These are phyloP conservation scores for Tremella yokohamensis DNA, from an alignment of 768 basidiomycete genomes.

Conservation along the genomic window DNA sequence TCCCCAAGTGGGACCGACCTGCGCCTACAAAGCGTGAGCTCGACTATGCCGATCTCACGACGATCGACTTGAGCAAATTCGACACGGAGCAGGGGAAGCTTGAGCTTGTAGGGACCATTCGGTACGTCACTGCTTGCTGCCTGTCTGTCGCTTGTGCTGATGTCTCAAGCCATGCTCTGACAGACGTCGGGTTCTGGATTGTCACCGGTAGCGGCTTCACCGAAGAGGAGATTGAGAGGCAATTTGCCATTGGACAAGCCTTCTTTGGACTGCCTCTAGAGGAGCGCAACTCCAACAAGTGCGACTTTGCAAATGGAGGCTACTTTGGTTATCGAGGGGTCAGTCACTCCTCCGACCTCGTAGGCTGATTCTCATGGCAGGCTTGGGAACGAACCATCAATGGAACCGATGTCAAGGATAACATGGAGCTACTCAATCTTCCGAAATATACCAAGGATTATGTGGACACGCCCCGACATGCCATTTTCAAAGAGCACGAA, in stretches of 20 bases:
- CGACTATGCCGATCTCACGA: constrained; percentile 50
- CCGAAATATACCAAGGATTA: constrained; percentile 51
- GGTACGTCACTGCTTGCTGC: constrained; percentile 8
- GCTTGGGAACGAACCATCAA: constrained; percentile 47
- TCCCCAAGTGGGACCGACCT: constrained; percentile 27
- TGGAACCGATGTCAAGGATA: constrained; percentile 52
- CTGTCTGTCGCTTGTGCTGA: background rate
- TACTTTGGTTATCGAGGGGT: constrained; percentile 52
- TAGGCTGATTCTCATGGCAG: background rate
- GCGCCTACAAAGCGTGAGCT: constrained; percentile 37
- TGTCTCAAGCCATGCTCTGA: constrained; percentile 18
- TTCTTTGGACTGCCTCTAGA: constrained; percentile 52
- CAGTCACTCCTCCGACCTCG: constrained; percentile 20
- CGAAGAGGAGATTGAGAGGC: constrained; percentile 52
- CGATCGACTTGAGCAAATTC: constrained; percentile 31
- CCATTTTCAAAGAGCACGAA: constrained; percentile 43
- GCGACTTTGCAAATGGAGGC: constrained; percentile 51
- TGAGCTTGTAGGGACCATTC: constrained; percentile 32
- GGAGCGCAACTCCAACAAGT: constrained; percentile 49
- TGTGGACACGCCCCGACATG: constrained; percentile 27
- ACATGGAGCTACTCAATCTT: constrained; percentile 53
- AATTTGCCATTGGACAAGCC: constrained; percentile 52
- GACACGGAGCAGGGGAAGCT: constrained; percentile 27
- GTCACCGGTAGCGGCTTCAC: constrained; percentile 53
- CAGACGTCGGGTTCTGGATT: constrained; percentile 28